Evolutionary conservation across 148 eudicot genomes (phyloP), one percentile per base, ranked within the genome.

Genomic region (Nepenthes gracilis): DNA sequence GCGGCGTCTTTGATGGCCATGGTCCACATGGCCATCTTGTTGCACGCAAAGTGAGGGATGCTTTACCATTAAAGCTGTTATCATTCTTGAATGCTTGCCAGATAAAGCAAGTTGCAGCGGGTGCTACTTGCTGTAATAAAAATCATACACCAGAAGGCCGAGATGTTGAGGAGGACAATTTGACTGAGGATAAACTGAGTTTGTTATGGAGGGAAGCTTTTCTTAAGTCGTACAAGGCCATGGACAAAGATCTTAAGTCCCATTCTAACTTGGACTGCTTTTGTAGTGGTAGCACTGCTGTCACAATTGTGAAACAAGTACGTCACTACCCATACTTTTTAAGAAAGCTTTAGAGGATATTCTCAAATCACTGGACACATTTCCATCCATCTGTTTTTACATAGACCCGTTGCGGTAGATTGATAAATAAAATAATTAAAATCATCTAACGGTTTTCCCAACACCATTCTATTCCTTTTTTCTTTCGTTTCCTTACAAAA

Each of bases 281-380:
- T 75, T 94, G 99, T 70, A 94, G 99, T 77, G 99, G 99, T 45
- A 94, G 99, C 79, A 94, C 99, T 38, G 89, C 87, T 63, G 83
- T 94, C 61, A 81, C 95, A 53, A 74, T 94, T 32, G 80, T 94
- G 55, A 94, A 86, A 72, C 99, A 94, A 73, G 99, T 93, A 79
- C 10, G 9, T 59, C 33, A 14, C 32, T 70, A n/a, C 53, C 60
- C 33, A 43, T 12, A 40, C 6, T 47, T 51, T 35, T 75, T 34
- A 23, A 66, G 14, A 47, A 11, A 23, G 23, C 23, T 23, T 23
- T 23, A 23, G 0, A 23, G 23, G 23, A 23, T 23, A 23, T 23
- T 23, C 23, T 23, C 23, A 23, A 23, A 23, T 23, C 23, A 23
- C 23, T 23, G 23, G 23, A 23, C 23, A 23, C 23, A 23, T 23